Evolutionary conservation across 768 basidiomycete species (phyloP), one percentile per base, ranked within the genome.

Genomic region (Boletus rubescentipes): DNA sequence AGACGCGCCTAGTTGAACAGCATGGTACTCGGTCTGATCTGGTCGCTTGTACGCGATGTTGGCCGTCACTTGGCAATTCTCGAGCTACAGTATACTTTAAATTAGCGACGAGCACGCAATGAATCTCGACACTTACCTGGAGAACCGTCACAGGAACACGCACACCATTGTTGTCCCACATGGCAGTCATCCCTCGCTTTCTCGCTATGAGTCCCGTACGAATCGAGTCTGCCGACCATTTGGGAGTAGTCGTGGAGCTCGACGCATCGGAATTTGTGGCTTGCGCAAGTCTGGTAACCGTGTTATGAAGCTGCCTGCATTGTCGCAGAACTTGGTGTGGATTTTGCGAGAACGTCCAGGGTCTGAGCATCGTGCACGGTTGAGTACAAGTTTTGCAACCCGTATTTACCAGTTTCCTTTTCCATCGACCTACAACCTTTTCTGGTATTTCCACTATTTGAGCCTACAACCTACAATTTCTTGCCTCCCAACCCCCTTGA

Each of bases 121-220:
- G 54, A 49, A 23, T 46, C 35, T 37, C 31, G n/a, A 40, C 9
- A 63, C 80, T 59, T 60, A 93, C 96, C 81, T 98, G 94, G 37
- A 99, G 82, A 44, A 99, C 85, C 0, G 97, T 99, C 29, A 97
- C 93, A 2, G 97, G 96, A 60, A 89, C 77, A 45, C 90, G 79
- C 34, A 83, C 84, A 23, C 97, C 97, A 53, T 92, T 87, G 67
- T 89, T 82, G 66, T 94, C 91, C 91, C 93, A 98, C 65, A 98
- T 74, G 14, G 83, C 83, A 10, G 91, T 89, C 97, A 98, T 98
- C 41, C 97, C 97, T 51, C 93, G 85, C 77, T 99, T 99, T 53
- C 88, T 82, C 23, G 93, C 96, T 69, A 99, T 88, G 57, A 97
- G 77, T 9, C 97, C 97, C 0, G 94, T 96, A 53, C 97, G 82